Conservation (phyloP, 2,329 filamentous ascomycete species). For the Penicillium sp. region DNA sequence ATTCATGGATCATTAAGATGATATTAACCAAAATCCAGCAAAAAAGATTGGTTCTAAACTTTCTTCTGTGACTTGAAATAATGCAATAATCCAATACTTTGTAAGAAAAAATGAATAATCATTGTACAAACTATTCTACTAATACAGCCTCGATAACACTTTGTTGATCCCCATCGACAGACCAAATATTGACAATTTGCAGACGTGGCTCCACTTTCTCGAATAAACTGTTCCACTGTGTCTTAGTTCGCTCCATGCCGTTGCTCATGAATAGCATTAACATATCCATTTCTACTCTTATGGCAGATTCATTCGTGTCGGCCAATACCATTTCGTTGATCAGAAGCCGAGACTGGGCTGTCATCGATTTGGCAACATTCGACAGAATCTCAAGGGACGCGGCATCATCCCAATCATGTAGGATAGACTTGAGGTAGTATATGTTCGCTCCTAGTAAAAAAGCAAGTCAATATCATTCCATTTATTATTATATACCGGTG, state of each 20-base stretch:
- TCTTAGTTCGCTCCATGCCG: not conserved
- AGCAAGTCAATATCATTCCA: not conserved
- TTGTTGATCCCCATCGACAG: not conserved
- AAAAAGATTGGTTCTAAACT: too few species aligned
- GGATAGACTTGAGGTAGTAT: constrained; percentile 30
- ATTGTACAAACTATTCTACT: too few species aligned
- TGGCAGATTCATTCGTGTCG: constrained; percentile 26
- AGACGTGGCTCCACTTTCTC: constrained; percentile 18
- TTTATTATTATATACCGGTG: not conserved
- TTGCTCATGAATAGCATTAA: not conserved
- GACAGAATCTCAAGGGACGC: constrained; percentile 29
- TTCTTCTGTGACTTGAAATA: too few species aligned
- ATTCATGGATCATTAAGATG: too few species aligned
- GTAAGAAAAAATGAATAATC: too few species aligned
- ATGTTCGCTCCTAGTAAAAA: constrained; percentile 27
- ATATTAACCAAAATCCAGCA: too few species aligned
- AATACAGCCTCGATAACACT: constrained; percentile 10
- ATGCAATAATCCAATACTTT: too few species aligned
- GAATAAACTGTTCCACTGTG: constrained; percentile 4
- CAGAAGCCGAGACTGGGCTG: constrained; percentile 25
- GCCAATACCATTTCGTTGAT: constrained; percentile 29
- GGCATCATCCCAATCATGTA: constrained; percentile 34
- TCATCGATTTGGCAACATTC: constrained; percentile 19
- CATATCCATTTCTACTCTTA: constrained; percentile 27
- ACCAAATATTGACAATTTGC: constrained; percentile 22